Conservation (phyloP, 1,139 yeast species). For the Hyphopichia buzzinii region DNA sequence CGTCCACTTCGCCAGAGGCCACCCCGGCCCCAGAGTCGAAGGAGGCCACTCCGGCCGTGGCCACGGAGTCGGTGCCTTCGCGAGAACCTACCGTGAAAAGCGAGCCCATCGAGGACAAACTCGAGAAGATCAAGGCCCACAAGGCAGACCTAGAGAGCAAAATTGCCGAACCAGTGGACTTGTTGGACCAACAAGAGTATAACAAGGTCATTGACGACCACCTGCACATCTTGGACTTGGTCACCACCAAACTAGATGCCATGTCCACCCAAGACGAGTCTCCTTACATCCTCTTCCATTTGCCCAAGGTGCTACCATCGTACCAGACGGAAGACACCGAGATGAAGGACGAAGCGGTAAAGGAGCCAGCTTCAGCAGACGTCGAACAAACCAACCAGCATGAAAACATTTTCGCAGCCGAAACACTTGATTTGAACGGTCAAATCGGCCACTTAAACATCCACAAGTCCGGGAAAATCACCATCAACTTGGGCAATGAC, state of each 20-base stretch:
- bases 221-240: constrained; percentile 24
- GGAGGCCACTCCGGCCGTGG: constrained; percentile 8
- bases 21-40: constrained; percentile 9
- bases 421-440: constrained; percentile 33
- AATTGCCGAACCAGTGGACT: constrained; percentile 29
- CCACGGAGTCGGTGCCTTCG: constrained; percentile 12
- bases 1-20: constrained; percentile 6
- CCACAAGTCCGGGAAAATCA: constrained; percentile 77
- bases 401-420: neutral
- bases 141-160: constrained; percentile 31
- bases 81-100: constrained; percentile 35
- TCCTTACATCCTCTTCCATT: constrained; percentile 57
- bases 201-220: constrained; percentile 33
- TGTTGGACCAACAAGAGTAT: constrained; percentile 30
- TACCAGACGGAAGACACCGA: constrained; percentile 26
- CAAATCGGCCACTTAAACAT: constrained; percentile 68
- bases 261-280: constrained; percentile 16
- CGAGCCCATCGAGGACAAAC: constrained; percentile 28
- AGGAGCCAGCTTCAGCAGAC: constrained; percentile 7
- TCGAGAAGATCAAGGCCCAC: constrained; percentile 25
- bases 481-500: constrained; percentile 68
- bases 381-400: neutral
- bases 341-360: constrained; percentile 13
- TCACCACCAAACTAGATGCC: constrained; percentile 24
- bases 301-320: constrained; percentile 67